Conservation (phyloP, 2,329 filamentous ascomycete genomes). For the Ophiocordyceps unilateralis region DNA sequence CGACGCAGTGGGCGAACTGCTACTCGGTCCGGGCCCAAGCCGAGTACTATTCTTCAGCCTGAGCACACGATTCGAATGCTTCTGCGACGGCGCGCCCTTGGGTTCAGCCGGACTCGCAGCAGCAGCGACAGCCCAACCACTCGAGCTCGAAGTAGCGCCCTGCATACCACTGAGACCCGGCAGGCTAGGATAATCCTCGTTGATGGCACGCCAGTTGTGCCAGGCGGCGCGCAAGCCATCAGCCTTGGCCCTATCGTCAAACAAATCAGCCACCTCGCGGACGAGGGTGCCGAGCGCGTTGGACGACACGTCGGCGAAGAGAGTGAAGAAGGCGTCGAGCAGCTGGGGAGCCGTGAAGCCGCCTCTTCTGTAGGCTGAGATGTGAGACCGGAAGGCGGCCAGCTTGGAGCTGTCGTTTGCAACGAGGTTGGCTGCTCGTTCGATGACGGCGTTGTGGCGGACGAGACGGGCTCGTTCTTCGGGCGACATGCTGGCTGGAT, state of each 20-base stretch:
- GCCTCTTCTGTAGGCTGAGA: conserved; percentile 61
- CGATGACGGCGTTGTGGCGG: conserved; percentile 70
- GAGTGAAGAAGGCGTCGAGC: conserved; percentile 71
- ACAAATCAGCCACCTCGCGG: conserved; percentile 82
- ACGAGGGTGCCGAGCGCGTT: conserved; percentile 74
- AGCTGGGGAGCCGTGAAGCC: conserved; percentile 56
- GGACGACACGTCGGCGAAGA: conserved; percentile 65
- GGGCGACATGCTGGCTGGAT: conserved; percentile 39
- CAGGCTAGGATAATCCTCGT: conserved; percentile 84
- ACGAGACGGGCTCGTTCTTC: conserved; percentile 68
- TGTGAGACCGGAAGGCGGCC: conserved; percentile 56
- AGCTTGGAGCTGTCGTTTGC: conserved; percentile 63
- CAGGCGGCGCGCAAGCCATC: conserved; percentile 64
- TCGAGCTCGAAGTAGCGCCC: conserved; percentile 37
- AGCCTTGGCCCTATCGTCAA: conserved; percentile 64
- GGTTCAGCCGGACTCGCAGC: conserved; percentile 33
- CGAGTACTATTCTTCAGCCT: conserved; percentile 42
- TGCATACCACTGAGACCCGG: conserved; percentile 57
- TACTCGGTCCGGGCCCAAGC: conserved; percentile 9
- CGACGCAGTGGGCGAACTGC: conserved; percentile 1
- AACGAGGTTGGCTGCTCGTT: conserved; percentile 67
- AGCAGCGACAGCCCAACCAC: conserved; percentile 43
- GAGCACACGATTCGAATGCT: conserved; percentile 36
- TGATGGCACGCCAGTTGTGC: conserved; percentile 91
- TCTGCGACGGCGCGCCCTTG: conserved; percentile 22